Evolutionary conservation across 768 basidiomycete genomes (phyloP), one percentile per base, ranked within the genome.

Genomic region (Guyanaporus albipodus): DNA sequence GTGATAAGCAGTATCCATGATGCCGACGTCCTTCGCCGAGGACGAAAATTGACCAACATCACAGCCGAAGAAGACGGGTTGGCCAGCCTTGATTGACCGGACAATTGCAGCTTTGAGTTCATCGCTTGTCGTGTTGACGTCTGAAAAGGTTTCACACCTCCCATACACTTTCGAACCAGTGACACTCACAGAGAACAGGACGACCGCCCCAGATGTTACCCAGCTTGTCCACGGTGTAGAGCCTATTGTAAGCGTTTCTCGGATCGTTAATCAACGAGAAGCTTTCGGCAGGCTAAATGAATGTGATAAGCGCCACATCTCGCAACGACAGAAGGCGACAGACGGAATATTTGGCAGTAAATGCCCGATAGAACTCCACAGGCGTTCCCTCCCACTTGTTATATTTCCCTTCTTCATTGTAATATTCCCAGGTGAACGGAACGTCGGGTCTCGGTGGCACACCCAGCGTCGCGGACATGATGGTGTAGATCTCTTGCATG

Each of bases 261-360:
- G 95, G 94, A 63, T 98, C 95, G 58, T 98, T 86, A 66, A 98
- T 91, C 11, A 98, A 77, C 29, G 92, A 95, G 75, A 98, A 95
- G 2, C 77, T 83, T 21, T 92, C 87, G 4, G 73, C 61, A 2
- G 83, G 81, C 79, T 87, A 44, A 17, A 42, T 31, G 45, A 22
- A 8, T 8, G 11, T 12, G 38, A 44, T 47, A 24, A 53, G 6
- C 11, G 11, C 19, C 23, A 46, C 44, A 33, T 37, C 19, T 27
- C 22, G 14, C 15, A 37, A 21, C 34, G 35, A 33, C 21, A 17
- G n/a, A 42, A 46, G 40, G 36, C 19, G 33, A 68, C 76, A 21
- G 48, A 83, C 82, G 18, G 78, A 64, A 59, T 77, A 79, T 40
- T 78, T 75, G 48, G 73, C 70, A 5, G 75, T 75, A 60, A 84